Base-by-base conservation (phyloP, 2,329 filamentous ascomycete genomes). In the Byssothecium circinans region DNA sequence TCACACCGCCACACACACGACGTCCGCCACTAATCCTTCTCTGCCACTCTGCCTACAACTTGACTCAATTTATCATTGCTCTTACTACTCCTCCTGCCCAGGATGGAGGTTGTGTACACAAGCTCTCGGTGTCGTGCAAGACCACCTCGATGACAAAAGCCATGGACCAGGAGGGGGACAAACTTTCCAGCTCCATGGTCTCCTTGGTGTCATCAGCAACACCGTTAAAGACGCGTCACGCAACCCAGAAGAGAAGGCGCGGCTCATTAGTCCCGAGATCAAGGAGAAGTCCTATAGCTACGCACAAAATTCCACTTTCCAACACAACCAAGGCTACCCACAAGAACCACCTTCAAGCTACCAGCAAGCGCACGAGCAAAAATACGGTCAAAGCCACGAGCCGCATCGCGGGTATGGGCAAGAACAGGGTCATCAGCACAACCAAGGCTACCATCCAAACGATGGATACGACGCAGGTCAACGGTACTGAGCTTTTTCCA, bases 181-280 rank as follows among this genome's bases (percentile, higher is more conserved):
- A 20, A 48, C 41, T 3, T 47, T 64, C 8, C 53, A 65, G 20
- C 58, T 65, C 20, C 60, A 61, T 12, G 62, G 62, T 1, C 41
- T 65, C 4, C 54, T 65, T 8, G 62, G 60, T 22, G 52, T 62
- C 17, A 54, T 65, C 18, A 64, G 60, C 47, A 57, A 45, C 33
- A 65, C 61, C 0, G 49, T 65, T 34, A 65, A 65, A 36, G 58
- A 65, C 23, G 60, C 58, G 2, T 63, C 61, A 12, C 57, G 53
- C 8, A 62, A 64, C 18, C 61, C 62, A 0, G 62, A 65, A 37
- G 61, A 64, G 20, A 64, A 63, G 17, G 62, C 62, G 5, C 54
- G 61, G 17, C 53, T 65, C 17, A 65, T 65, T 20, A 65, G 62
- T 34, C 62, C 62, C 4, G 62, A 65, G 36, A 65, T 65, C 49